Evolutionary conservation across 1,139 yeast genomes (phyloP).

Genomic region (Nakaseomyces uthaithaninus): DNA sequence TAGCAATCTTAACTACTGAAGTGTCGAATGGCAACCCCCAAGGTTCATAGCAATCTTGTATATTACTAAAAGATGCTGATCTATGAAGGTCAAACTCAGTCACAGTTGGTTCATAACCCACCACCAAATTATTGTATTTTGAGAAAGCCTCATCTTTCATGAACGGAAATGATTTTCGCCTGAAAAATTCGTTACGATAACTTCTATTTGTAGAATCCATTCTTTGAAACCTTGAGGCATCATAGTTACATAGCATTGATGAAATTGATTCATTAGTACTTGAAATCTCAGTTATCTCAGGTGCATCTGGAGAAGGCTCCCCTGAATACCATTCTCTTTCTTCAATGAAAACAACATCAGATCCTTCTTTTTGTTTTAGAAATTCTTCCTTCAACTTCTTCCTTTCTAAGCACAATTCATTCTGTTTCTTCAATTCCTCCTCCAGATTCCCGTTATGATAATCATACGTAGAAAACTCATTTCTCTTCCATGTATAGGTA

Average conservation of each 20-base stretch:
- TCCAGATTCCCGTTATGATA: slow-evolving; percentile 31
- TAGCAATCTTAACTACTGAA: slow-evolving; percentile 27
- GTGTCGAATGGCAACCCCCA: slow-evolving; percentile 33
- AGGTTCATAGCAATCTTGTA: slow-evolving; percentile 35
- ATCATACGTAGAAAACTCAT: slow-evolving; percentile 18
- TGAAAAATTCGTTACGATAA: slow-evolving; percentile 19
- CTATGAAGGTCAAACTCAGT: not conserved
- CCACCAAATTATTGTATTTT: not conserved
- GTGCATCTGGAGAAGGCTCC: slow-evolving; percentile 12
- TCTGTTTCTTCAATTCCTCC: slow-evolving; percentile 22
- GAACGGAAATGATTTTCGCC: slow-evolving; percentile 23
- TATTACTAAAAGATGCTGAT: slow-evolving; percentile 12
- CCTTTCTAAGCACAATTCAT: slow-evolving; percentile 14
- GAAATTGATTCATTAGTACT: slow-evolving; percentile 16
- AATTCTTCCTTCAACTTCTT: slow-evolving; percentile 10
- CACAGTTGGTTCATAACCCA: slow-evolving; percentile 3
- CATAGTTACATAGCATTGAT: slow-evolving; percentile 27
- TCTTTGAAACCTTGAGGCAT: slow-evolving; percentile 15
- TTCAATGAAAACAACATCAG: slow-evolving; percentile 7
- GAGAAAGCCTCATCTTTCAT: slow-evolving; percentile 13
- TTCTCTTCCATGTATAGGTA: slow-evolving; percentile 18
- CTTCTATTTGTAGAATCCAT: slow-evolving; percentile 17
- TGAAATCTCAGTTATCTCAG: slow-evolving; percentile 14
- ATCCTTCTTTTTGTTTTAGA: slow-evolving; percentile 3
- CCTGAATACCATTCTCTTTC: slow-evolving; percentile 12